phyloP scores from a whole-genome alignment of 495 filamentous ascomycete genomes.

The Cryomyces minteri region DNA sequence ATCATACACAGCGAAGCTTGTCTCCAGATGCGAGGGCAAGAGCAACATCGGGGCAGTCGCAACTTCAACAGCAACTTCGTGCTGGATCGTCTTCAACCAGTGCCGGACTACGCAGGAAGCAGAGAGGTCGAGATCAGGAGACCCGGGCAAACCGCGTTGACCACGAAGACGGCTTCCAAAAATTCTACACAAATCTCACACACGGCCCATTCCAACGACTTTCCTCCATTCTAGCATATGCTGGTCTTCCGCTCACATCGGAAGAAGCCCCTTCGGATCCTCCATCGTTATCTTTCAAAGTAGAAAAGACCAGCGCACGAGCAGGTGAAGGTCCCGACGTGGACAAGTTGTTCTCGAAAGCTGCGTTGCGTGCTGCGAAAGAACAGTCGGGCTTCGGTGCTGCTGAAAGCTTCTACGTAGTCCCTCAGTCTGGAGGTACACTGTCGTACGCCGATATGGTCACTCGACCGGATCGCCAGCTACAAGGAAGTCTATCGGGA shows the following conservation, averaged over 20 bases:
- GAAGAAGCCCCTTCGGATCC: constrained; percentile 23
- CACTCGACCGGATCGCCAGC: constrained; percentile 44
- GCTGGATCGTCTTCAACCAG: no score
- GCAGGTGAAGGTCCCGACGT: constrained; percentile 49
- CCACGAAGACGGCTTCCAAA: constrained; percentile 63
- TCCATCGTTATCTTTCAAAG: constrained; percentile 22
- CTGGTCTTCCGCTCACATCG: constrained; percentile 58
- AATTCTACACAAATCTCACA: constrained; percentile 69
- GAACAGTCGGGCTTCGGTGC: constrained; percentile 32
- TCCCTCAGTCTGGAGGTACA: constrained; percentile 76
- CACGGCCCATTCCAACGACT: constrained; percentile 66
- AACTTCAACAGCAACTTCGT: no score
- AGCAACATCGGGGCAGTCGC: not conserved
- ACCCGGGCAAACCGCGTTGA: constrained; percentile 1
- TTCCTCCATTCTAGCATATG: constrained; percentile 79
- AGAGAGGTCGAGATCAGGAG: not conserved
- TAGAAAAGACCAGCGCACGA: constrained; percentile 19
- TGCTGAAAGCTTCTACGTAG: constrained; percentile 85
- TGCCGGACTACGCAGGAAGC: no score
- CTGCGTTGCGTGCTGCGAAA: constrained; percentile 52
- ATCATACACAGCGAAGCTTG: constrained; percentile 16
- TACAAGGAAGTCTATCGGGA: constrained; percentile 21
- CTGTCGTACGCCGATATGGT: constrained; percentile 80
- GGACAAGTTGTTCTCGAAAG: constrained; percentile 55
- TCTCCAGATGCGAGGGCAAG: not conserved